Base-by-base conservation (phyloP, 1,284 basidiomycete species). In the Paramarasmius palmivorus region DNA sequence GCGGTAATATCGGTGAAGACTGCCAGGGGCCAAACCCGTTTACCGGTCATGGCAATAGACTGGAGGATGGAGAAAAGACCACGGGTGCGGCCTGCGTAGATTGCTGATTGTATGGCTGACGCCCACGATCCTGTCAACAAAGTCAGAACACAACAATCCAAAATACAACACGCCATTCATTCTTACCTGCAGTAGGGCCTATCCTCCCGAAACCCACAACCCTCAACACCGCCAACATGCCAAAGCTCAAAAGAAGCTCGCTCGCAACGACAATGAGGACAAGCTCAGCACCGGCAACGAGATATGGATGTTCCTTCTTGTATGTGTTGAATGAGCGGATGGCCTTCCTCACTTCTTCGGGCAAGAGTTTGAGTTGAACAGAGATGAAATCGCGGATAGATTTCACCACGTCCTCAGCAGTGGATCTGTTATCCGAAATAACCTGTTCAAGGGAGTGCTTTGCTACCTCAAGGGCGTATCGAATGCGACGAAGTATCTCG, bases 11-110 rank as follows among this genome's bases (percentile, higher is more conserved):
- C 40, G 7, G 19, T 26, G 35, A 49, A 44, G 22, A 49, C 52
- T 4, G 6, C 34, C 9, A 25, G 41, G 39, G 53, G 53, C 53
- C 49, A 51, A 8, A 46, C n/a, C 8, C 34, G n/a, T 40, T 41
- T 51, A n/a, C 41, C 49, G 12, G 22, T 36, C 53, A 55, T 55
- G 38, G 53, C 19, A 20, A 51, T 39, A 14, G 17, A 17, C 23
- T 55, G 53, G 6, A 51, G 36, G 23, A 55, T 51, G 34, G 53
- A 51, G 20, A 51, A 51, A 7, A 55, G 35, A 8, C 49, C 53
- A 8, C 49, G 20, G 34, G 53, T 51, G 1, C 36, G 37, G 2
- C 38, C 49, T 6, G 42, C 49, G 35, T 55, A 51, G 26, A 50
- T 26, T 3, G 29, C 23, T 3, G 53, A 55, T 34, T 55, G 49